These are phyloP conservation scores for Ustilago cynodontis DNA, from an alignment of 1,284 basidiomycete species.

Conservation along the genomic window DNA sequence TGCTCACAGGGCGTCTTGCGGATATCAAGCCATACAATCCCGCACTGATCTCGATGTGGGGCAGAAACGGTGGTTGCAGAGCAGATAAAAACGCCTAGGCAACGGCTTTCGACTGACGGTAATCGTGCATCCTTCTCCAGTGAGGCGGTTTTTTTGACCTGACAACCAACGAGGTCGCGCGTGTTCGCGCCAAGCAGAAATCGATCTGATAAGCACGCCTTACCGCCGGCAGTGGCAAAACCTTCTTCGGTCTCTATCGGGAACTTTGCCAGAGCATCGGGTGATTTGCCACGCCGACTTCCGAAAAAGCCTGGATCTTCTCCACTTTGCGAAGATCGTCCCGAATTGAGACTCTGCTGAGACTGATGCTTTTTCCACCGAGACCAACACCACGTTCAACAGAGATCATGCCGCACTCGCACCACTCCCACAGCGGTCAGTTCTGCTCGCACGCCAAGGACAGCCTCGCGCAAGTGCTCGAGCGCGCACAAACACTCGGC, in stretches of 20 bases:
- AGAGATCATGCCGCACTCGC: conserved; percentile 79
- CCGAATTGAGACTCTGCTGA: neutral
- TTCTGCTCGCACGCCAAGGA: conserved; percentile 92
- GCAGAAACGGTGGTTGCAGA: neutral
- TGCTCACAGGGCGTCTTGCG: neutral
- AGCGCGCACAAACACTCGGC: conserved; percentile 80
- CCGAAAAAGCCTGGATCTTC: conserved; percentile 3
- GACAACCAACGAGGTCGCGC: neutral
- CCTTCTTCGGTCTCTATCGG: neutral
- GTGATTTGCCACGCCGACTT: neutral
- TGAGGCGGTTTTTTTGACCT: neutral
- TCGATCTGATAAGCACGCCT: conserved; percentile 28
- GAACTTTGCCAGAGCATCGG: neutral
- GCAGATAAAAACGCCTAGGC: conserved; percentile 3
- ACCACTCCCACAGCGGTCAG: conserved; percentile 95
- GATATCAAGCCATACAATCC: neutral
- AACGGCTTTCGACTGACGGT: conserved; percentile 19
- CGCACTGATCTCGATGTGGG: neutral
- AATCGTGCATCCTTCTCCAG: conserved; percentile 12
- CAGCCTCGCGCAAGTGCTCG: conserved; percentile 82
- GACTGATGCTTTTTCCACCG: neutral
- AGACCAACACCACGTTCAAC: too few species aligned
- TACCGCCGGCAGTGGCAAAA: conserved; percentile 14
- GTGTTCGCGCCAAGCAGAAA: neutral
- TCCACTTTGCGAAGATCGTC: conserved; percentile 4